Evolutionary conservation across 306 rosid genomes (phyloP).

Genomic region (Begonia loranthoides): DNA sequence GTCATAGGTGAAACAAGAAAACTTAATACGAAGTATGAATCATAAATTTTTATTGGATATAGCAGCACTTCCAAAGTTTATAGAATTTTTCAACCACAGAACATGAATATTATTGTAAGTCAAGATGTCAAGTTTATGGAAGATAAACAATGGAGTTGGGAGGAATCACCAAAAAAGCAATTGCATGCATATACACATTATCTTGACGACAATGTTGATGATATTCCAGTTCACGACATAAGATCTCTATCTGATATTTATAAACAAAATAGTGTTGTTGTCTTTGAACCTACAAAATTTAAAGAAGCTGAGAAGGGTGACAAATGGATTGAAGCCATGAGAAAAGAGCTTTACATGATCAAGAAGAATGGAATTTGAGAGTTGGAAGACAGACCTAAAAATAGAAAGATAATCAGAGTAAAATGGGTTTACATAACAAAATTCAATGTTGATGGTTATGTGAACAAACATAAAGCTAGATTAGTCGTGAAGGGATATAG

Average conservation of each 20-base stretch:
- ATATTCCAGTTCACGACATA: no score
- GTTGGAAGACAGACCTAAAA: not conserved
- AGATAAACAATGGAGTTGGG: conserved; percentile 5
- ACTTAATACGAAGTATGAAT: conserved; percentile 1
- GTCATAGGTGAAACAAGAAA: not conserved
- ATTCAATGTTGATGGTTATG: conserved; percentile 3
- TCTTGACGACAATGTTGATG: not conserved
- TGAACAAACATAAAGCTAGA: no score
- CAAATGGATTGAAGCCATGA: conserved; percentile 1
- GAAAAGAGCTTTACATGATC: not conserved
- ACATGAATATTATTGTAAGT: no score
- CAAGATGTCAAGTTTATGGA: no score
- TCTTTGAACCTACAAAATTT: not conserved
- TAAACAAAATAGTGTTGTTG: not conserved
- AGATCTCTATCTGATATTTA: conserved; percentile 1
- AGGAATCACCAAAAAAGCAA: no score
- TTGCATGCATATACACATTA: not conserved
- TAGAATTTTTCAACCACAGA: no score
- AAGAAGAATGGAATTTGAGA: not conserved
- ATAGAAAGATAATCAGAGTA: not conserved
- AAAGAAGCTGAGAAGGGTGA: not conserved
- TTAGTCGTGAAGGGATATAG: no score
- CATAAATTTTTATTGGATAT: not conserved
- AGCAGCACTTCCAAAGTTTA: conserved; percentile 6
- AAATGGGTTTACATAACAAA: conserved; percentile 2